Conservation (phyloP, 2,329 filamentous ascomycete species). For the Colletotrichum spinosum region DNA sequence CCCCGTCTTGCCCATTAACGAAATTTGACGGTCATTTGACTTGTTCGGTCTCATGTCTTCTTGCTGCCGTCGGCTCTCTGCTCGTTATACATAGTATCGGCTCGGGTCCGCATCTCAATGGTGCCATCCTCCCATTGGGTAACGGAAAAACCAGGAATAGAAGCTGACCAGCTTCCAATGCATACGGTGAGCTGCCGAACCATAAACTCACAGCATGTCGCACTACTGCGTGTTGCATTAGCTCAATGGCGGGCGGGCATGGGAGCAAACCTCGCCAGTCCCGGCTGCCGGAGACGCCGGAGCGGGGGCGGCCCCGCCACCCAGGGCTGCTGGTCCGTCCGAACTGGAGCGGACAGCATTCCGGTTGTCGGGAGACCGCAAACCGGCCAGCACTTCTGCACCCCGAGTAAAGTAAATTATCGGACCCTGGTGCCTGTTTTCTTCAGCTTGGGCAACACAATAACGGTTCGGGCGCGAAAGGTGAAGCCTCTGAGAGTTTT, state of each 20-base stretch:
- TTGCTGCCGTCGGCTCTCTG: too few species aligned
- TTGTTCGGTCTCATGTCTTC: too few species aligned
- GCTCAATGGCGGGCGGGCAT: constrained; percentile 15
- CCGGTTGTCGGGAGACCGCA: constrained; percentile 10
- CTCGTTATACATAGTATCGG: too few species aligned
- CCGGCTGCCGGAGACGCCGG: constrained; percentile 31
- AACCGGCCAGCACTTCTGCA: constrained; percentile 18
- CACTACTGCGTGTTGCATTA: constrained; percentile 12
- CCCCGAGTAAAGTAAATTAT: background rate
- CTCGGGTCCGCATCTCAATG: too few species aligned
- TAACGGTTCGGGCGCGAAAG: constrained; percentile 3
- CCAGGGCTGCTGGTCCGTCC: constrained; percentile 10
- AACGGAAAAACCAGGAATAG: background rate
- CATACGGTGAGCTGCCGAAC: constrained; percentile 1
- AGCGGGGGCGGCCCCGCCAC: constrained; percentile 16
- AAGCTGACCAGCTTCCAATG: background rate
- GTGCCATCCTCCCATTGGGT: too few species aligned
- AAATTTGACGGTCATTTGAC: too few species aligned
- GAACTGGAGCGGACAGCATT: constrained; percentile 19
- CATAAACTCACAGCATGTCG: background rate
- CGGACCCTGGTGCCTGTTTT: background rate
- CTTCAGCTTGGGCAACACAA: background rate
- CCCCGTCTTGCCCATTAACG: too few species aligned
- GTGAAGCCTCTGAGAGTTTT: background rate
- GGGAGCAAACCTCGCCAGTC: background rate